These are phyloP conservation scores for Arachnomyces sp. DNA, from an alignment of 2,329 filamentous ascomycete species.

Conservation along the genomic window DNA sequence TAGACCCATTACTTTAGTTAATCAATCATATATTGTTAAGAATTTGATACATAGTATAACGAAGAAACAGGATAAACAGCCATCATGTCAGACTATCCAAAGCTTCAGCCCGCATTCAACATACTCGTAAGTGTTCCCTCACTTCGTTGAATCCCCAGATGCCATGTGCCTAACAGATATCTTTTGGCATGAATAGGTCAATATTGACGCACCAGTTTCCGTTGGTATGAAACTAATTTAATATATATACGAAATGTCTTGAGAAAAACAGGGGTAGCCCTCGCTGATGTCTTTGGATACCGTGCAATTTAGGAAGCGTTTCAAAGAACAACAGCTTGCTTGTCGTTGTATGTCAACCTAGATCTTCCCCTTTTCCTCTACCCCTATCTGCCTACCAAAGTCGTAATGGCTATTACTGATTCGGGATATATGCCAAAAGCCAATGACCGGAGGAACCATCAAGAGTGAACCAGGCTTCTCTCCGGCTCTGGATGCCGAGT, in stretches of 20 bases:
- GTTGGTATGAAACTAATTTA: constrained; percentile 22
- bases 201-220: constrained; percentile 21
- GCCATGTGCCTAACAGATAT: neutral
- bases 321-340: constrained; percentile 28
- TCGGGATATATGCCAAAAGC: constrained; percentile 19
- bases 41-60: too few species aligned
- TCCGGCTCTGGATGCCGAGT: constrained; percentile 29
- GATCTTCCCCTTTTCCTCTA: neutral
- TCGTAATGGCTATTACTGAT: neutral
- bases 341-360: constrained; percentile 26
- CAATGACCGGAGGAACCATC: constrained; percentile 31
- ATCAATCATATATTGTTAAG: too few species aligned
- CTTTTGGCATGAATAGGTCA: constrained; percentile 18
- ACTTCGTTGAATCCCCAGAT: neutral
- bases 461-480: constrained; percentile 29
- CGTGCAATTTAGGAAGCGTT: constrained; percentile 25
- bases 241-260: neutral
- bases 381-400: neutral
- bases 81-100: constrained; percentile 31
- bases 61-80: neutral
- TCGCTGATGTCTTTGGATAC: constrained; percentile 1
- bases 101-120: constrained; percentile 34
- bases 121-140: constrained; percentile 22
- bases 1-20: too few species aligned
- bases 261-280: neutral